Base-by-base conservation (phyloP, 768 basidiomycete genomes). In the Kwoniella sp. region DNA sequence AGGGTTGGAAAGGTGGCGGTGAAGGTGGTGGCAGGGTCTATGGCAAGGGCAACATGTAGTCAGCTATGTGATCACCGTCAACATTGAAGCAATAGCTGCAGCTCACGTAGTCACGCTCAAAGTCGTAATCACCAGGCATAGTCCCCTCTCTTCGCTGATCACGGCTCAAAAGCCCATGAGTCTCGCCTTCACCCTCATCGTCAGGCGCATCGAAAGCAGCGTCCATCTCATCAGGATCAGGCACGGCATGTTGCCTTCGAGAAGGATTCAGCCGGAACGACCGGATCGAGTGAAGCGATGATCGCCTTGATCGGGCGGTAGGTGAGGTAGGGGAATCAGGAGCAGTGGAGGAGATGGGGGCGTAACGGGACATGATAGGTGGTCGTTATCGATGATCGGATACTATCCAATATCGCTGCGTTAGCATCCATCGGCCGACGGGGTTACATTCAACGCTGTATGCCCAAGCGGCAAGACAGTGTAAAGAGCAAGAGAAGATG, bases 191-290 rank as follows among this genome's bases (percentile, higher is more conserved):
- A 15, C 75, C 71, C 37, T 72, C 83, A 46, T 86, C 85, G 69
- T 87, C 83, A 59, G 90, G 90, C 3, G 86, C 85, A 69, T 90
- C 88, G 68, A 92, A 92, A 0, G 90, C 88, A 29, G 87, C 90
- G 71, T 90, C 85, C 74, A 92, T 85, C 79, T 91, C 90, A 49
- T 70, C 63, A 2, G 78, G 68, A 68, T 78, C 75, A 26, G 76
- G 73, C n/a, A 74, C 48, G 5, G 26, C 53, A 5, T 53, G n/a
- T 12, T 50, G 63, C 9, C 33, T 36, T 19, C 63, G 33, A 48
- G 25, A 48, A 10, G 64, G 55, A n/a, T 13, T 25, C 15, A 64
- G 36, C 7, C 70, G 64, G 58, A 71, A 68, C 17, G 70, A 66
- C 22, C 68, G 70, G 33, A 64, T 46, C 1, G 73, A 74, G 48